Conservation (phyloP, 23 red algal species). For the Gracilaria gracilis region DNA sequence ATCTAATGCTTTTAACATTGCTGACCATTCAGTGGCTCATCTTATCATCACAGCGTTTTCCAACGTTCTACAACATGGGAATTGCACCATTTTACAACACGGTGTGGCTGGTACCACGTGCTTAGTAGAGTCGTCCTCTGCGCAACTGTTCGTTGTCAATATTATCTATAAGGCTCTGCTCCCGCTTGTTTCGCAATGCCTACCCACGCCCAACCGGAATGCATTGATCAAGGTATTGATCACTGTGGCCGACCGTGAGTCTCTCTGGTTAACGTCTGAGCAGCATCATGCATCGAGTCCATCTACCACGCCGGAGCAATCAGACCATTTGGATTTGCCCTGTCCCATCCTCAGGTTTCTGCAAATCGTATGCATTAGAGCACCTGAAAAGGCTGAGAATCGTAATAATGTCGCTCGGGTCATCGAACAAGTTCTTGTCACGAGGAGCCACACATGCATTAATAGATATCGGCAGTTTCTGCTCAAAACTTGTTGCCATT, state of each 20-base stretch:
- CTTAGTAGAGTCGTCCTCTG: not conserved
- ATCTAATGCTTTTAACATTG: not conserved
- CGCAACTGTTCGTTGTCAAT: constrained; percentile 1
- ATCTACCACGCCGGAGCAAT: not conserved
- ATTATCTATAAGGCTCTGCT: not conserved
- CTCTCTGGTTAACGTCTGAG: not conserved
- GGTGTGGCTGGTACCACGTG: not conserved
- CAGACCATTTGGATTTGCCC: not conserved
- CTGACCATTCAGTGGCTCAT: constrained; percentile 6
- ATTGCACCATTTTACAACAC: not conserved
- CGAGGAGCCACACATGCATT: not conserved
- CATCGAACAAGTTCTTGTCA: constrained; percentile 17
- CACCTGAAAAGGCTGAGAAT: constrained; percentile 47
- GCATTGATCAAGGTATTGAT: not conserved
- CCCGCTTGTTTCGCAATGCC: constrained; percentile 6
- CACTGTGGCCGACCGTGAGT: not conserved
- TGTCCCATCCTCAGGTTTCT: constrained; percentile 42
- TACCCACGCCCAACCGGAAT: not conserved
- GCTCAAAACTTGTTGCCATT: constrained; percentile 19
- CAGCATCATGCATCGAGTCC: not conserved
- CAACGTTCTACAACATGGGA: not conserved
- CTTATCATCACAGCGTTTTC: not conserved
- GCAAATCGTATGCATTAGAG: constrained; percentile 17
- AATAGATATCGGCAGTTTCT: constrained; percentile 11
- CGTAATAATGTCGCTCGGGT: not conserved